Evolutionary conservation across 2,329 filamentous ascomycete genomes (phyloP).

Genomic region (Paraconiothyrium brasiliense): DNA sequence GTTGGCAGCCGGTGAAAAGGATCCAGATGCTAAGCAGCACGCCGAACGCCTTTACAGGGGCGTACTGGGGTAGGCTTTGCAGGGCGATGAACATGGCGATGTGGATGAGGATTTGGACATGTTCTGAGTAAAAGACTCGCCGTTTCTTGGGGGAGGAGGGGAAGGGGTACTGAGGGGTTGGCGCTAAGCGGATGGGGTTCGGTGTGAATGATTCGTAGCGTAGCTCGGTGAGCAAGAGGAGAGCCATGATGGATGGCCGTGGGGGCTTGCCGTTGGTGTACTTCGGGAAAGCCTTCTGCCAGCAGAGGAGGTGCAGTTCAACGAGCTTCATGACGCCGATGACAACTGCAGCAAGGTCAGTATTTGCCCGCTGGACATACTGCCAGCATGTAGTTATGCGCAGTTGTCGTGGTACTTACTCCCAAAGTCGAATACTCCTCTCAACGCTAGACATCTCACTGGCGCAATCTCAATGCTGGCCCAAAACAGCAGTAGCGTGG

Average conservation of each 20-base stretch:
- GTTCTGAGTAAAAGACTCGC: conserved; percentile 51
- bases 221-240: conserved; percentile 52
- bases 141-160: conserved; percentile 46
- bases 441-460: conserved; percentile 22
- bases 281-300: conserved; percentile 43
- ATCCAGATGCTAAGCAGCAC: conserved; percentile 54
- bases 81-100: conserved; percentile 43
- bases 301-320: conserved; percentile 53
- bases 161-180: conserved; percentile 42
- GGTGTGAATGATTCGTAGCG: conserved; percentile 56
- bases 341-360: conserved; percentile 35
- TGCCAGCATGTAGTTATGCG: too few relatives aligned
- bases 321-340: conserved; percentile 54
- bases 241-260: conserved; percentile 18
- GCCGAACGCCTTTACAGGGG: conserved; percentile 50
- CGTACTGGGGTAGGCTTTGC: conserved; percentile 49
- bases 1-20: conserved; percentile 52
- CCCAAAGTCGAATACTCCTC: conserved; percentile 23
- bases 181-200: conserved; percentile 48
- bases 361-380: background rate
- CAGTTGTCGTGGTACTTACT: conserved; percentile 16
- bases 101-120: conserved; percentile 48
- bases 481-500: conserved; percentile 23
- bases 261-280: conserved; percentile 38
- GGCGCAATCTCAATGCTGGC: conserved; percentile 20